Base-by-base conservation (phyloP, 768 basidiomycete species). In the Lactifluus hygrophoroides region DNA sequence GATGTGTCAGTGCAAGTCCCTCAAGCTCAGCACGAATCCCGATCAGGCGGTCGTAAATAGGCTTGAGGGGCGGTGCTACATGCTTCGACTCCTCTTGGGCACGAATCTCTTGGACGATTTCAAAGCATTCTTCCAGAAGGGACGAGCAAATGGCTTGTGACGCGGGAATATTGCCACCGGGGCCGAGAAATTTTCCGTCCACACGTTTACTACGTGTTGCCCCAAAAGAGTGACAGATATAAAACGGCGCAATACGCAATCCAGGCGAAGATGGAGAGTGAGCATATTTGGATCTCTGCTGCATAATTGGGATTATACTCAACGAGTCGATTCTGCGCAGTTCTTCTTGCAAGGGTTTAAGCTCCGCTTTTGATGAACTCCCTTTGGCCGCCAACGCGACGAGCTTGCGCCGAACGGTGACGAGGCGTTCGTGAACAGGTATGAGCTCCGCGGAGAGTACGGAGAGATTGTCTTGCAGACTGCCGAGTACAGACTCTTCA, bases 251-350 rank as follows among this genome's bases (percentile, higher is more conserved):
- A 28, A 23, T 35, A 48, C 32, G 32, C 8, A 55, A 52, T 21
- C 42, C 25, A 42, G 47, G 52, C 58, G n/a, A 50, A 54, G 37
- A 55, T 37, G 23, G 47, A 51, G 53, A 32, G 8, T 55, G 44
- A 62, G 42, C 8, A 23, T 19, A 46, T 38, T 42, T 43, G 44
- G 37, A 51, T 30, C 23, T 28, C 21, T 43, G 34, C 11, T 47
- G 32, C 14, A 25, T 40, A 58, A 44, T 73, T 51, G 67, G 65
- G 66, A 23, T 23, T 56, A 52, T 72, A 88, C 89, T 85, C 81
- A 87, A 91, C 87, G 88, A 86, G 76, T 99, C 96, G 65, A 99
- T 95, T 74, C 88, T 90, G 56, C 95, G 81, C 54, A 99, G 78
- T 67, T 98, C 96, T 70, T 96, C 93, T 57, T 89, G 81, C 46